These are phyloP conservation scores for Linnemannia schmuckeri DNA, from an alignment of 192 early-diverging fungal genomes.

Conservation along the genomic window DNA sequence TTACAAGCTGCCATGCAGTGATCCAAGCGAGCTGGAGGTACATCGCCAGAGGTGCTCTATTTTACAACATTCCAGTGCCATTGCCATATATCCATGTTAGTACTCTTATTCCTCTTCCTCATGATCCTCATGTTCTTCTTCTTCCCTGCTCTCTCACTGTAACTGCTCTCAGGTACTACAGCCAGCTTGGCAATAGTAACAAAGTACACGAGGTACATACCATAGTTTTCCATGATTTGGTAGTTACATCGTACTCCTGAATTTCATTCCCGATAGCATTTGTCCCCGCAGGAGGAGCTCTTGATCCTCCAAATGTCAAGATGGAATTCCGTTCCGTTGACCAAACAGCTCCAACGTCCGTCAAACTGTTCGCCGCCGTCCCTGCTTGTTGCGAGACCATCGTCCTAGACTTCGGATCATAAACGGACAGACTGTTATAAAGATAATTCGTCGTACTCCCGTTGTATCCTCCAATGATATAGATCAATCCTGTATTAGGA, in stretches of 20 bases:
- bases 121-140: not conserved
- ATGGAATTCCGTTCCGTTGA: slow-evolving; percentile 20
- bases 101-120: not conserved
- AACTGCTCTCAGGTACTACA: not conserved
- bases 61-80: not conserved
- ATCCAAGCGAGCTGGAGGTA: slow-evolving; percentile 43
- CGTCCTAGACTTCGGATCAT: slow-evolving; percentile 19
- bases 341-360: slow-evolving; percentile 42
- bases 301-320: slow-evolving; percentile 47
- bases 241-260: slow-evolving; percentile 21
- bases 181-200: not conserved
- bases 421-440: slow-evolving; percentile 28
- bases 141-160: not conserved
- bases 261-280: slow-evolving; percentile 4
- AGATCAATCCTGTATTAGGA: slow-evolving; percentile 41
- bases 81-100: not conserved
- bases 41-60: slow-evolving; percentile 38
- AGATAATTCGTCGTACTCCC: not conserved
- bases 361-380: slow-evolving; percentile 27
- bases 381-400: slow-evolving; percentile 20
- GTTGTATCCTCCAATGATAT: slow-evolving; percentile 34
- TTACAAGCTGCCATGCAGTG: slow-evolving; percentile 54
- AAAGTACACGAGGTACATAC: slow-evolving; percentile 10
- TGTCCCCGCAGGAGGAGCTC: slow-evolving; percentile 12
- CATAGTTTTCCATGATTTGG: slow-evolving; percentile 38